Base-by-base conservation (phyloP, 768 basidiomycete genomes). In the Trichaptum fuscoviolaceum region DNA sequence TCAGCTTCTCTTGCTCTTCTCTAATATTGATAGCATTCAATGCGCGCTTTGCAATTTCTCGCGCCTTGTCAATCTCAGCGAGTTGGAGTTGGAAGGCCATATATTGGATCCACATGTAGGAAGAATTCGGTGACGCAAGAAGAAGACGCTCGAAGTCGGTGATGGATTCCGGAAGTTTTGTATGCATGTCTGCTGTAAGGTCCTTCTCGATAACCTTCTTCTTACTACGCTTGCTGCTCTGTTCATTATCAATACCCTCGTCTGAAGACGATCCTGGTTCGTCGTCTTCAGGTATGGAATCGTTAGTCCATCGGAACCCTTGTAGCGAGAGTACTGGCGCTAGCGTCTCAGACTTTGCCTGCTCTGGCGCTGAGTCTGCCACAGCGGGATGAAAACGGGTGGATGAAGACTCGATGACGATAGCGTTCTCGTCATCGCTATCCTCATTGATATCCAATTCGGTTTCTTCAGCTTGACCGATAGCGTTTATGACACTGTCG, bases 41-140 rank as follows among this genome's bases (percentile, higher is more conserved):
- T 5, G 95, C 96, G 25, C 93, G 87, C 64, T 86, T 84, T 61
- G 88, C 96, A 63, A 95, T 88, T 74, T 91, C 89, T 58, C 95
- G 85, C 17, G 96, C 97, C 77, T 96, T 97, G 72, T 95, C 96
- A 65, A 97, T 81, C 77, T 99, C 96, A 34, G 96, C 93, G n/a
- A 99, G 85, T 70, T 95, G 95, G 12, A 99, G 82, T 72, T 96
- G 94, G 86, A 98, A 96, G 9, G 97, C 96, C 95, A 99, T 99
- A 76, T 95, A 99, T 76, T 98, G 96, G 67, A 99, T 89, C 97
- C 97, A 99, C 35, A 99, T 84, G 78, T 91, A 97, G 0, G 97
- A 99, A 7, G 96, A 99, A 74, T 97, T 95, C 1, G 97, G 96
- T 0, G 96, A 95, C 30, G 93, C 93, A 52, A 99, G 83, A 60